Evolutionary conservation across 768 basidiomycete genomes (phyloP).

Genomic region (Rhodosporidiobolus odoratus): DNA sequence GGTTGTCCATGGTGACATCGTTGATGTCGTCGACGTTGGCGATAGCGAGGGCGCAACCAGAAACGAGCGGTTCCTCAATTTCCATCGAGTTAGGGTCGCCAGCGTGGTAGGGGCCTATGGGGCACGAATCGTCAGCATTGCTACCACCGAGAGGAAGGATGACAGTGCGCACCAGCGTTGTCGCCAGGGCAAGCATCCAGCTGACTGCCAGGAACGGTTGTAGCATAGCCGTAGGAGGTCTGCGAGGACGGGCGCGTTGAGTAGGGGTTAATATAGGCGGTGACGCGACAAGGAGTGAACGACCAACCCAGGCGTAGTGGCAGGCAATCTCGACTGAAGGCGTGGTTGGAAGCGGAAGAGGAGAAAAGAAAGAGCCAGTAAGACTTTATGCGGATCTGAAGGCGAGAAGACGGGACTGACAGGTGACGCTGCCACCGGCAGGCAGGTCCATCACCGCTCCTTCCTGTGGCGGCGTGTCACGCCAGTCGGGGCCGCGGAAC

Average conservation of each 20-base stretch:
- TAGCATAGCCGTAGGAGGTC: slow-evolving; percentile 24
- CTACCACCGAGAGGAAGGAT: neutral
- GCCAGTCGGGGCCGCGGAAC: slow-evolving; percentile 32
- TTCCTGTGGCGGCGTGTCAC: neutral
- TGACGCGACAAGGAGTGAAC: neutral
- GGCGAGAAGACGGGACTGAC: too few species aligned
- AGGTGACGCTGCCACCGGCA: slow-evolving; percentile 28
- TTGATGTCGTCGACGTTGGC: slow-evolving; percentile 35
- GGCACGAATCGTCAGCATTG: neutral
- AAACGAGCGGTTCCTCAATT: slow-evolving; percentile 26
- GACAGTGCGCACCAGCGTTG: slow-evolving; percentile 9
- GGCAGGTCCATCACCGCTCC: slow-evolving; percentile 11
- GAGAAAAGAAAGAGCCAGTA: neutral
- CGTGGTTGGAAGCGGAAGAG: neutral
- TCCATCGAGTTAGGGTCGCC: slow-evolving; percentile 16
- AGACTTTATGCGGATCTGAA: too few species aligned
- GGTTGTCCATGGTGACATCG: slow-evolving; percentile 41
- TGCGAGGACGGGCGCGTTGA: neutral
- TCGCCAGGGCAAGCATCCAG: slow-evolving; percentile 28
- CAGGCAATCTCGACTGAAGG: neutral
- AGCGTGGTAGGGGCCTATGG: slow-evolving; percentile 9
- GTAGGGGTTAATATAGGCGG: too few species aligned
- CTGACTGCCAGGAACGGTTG: neutral
- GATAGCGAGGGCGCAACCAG: slow-evolving; percentile 35
- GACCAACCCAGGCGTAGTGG: neutral